Percentiles rank a stretch among this genome's conserved stretches.
These are phyloP conservation scores for Daldinia caldariorum DNA, from an alignment of 495 filamentous ascomycete species.

Conservation along the genomic window DNA sequence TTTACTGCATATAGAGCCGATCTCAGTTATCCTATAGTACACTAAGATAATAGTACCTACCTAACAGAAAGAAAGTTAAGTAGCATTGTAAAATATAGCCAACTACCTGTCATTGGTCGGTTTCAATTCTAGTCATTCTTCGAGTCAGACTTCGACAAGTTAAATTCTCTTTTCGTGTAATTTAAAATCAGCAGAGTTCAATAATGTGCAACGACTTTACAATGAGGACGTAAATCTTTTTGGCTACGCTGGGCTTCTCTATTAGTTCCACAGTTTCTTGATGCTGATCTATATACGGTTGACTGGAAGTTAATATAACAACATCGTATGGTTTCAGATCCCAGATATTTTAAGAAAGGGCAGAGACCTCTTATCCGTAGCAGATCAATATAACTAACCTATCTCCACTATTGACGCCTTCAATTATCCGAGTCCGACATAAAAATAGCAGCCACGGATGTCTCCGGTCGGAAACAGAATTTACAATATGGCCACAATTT, in stretches of 20 bases:
- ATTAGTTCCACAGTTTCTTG: too few relatives aligned
- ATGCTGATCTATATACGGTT: too few relatives aligned
- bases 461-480: background rate
- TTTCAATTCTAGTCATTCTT: background rate
- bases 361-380: too few relatives aligned
- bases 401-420: background rate
- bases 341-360: too few relatives aligned
- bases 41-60: background rate
- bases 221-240: too few relatives aligned
- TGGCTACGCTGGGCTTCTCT: too few relatives aligned
- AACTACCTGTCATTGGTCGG: background rate
- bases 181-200: background rate
- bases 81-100: background rate
- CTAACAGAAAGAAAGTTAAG: too few relatives aligned
- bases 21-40: background rate
- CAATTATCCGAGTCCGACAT: background rate
- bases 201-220: background rate
- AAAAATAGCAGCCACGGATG: background rate
- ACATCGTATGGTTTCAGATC: background rate
- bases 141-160: background rate
- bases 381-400: too few relatives aligned
- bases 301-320: background rate
- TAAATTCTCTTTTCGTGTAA: background rate
- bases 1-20: background rate
- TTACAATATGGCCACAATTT: background rate